Evolutionary conservation across 2,329 filamentous ascomycete species (phyloP), one percentile per base, ranked within the genome.

Genomic region (Amphichorda felina): DNA sequence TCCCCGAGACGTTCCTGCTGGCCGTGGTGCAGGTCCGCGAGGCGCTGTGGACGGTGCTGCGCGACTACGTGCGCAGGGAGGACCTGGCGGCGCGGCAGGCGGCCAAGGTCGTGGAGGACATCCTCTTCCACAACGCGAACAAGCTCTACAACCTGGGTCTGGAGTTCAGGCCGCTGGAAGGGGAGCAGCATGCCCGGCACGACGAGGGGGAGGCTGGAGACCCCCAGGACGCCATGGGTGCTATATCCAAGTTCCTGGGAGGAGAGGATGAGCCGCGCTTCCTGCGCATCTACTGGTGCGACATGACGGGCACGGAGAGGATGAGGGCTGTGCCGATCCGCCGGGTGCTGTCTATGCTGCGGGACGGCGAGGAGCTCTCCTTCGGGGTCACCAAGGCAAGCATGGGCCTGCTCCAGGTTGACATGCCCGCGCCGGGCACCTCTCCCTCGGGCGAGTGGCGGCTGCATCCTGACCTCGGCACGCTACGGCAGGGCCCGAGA

Each of bases 111-210:
- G 76, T 75, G 0, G 70, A 73, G 33, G 74, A 80, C 38, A 69
- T 91, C 1, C 59, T 91, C 8, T 91, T 88, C 59, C 66, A 74
- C 42, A 93, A 87, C 44, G 74, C 84, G 0, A 89, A 88, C 48
- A 59, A 63, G n/a, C 59, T 91, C 0, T 93, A 91, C 49, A 62
- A 69, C 10, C 66, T 93, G 2, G 56, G 64, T 1, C 56, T 75
- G 14, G 50, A 56, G 24, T 54, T 70, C 11, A 56, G 35, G 10
- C 21, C 21, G 21, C 8, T 10, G 14, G 19, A 21, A 17, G 22
- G 9, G 13, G n/a, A 2, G 22, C 13, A 24, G 10, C 6, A 24
- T 6, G 21, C 21, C 21, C 21, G 21, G 6, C 21, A 6, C 10
- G 21, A 10, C 16, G n/a, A 13, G n/a, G n/a, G n/a, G n/a, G n/a